These are phyloP conservation scores for Aspergillus terreus DNA, from an alignment of 2,329 filamentous ascomycete species.

Conservation along the genomic window DNA sequence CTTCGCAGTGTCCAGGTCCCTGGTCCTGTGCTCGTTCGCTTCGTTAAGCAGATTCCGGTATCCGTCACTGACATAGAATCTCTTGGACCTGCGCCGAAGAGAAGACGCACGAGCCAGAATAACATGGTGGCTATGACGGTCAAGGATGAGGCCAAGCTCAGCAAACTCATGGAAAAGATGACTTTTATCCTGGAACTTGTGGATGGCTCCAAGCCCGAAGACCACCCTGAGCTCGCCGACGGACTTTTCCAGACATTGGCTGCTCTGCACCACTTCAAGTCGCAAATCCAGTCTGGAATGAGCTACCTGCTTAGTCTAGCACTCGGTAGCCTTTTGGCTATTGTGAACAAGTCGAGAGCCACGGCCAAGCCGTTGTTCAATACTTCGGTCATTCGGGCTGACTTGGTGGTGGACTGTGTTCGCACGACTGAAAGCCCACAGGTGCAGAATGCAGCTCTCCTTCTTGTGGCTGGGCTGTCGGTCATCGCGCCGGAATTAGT, in stretches of 20 bases:
- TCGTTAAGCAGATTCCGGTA: constrained; percentile 71
- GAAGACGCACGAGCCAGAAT: constrained; percentile 71
- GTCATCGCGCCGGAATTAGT: constrained; percentile 86
- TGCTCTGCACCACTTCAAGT: constrained; percentile 79
- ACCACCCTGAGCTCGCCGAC: constrained; percentile 70
- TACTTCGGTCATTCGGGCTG: constrained; percentile 74
- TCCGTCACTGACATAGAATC: constrained; percentile 66
- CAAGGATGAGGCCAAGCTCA: constrained; percentile 63
- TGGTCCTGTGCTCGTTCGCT: constrained; percentile 66
- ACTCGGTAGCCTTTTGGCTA: constrained; percentile 74
- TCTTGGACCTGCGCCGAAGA: constrained; percentile 70
- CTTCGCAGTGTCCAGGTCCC: constrained; percentile 71
- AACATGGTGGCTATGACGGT: constrained; percentile 61
- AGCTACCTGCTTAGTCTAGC: constrained; percentile 86
- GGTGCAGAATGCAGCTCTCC: constrained; percentile 85
- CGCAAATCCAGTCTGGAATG: constrained; percentile 77
- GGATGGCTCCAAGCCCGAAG: constrained; percentile 71
- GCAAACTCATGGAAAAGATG: constrained; percentile 66
- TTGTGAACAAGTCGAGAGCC: constrained; percentile 70
- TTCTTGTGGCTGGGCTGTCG: constrained; percentile 82
- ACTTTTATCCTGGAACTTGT: constrained; percentile 87
- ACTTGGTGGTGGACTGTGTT: constrained; percentile 90
- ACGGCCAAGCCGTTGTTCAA: constrained; percentile 57
- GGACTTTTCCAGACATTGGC: constrained; percentile 80
- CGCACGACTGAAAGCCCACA: constrained; percentile 87